Evolutionary conservation across 768 basidiomycete species (phyloP).

Genomic region (Trametes elegans): DNA sequence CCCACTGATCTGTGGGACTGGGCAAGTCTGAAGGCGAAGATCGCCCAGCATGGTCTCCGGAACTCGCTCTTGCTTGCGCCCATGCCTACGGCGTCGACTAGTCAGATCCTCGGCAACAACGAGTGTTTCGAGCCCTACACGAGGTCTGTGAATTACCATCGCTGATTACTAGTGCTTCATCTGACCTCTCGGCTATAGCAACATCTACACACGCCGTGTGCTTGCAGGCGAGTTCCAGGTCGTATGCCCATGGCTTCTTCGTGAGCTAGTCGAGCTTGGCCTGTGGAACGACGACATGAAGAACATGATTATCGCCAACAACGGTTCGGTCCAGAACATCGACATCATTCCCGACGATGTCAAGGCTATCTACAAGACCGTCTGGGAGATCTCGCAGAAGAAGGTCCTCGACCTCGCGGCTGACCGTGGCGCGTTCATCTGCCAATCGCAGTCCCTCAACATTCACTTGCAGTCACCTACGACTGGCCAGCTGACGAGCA

Average conservation of each 20-base stretch:
- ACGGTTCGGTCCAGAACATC: conserved; percentile 86
- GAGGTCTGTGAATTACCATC: conserved; percentile 61
- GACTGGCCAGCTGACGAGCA: conserved; percentile 87
- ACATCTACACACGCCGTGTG: conserved; percentile 98
- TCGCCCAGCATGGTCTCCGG: conserved; percentile 74
- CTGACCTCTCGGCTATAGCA: conserved; percentile 44
- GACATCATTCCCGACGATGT: conserved; percentile 84
- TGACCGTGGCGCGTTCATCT: conserved; percentile 98
- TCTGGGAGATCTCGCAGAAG: conserved; percentile 99
- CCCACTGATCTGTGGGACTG: conserved; percentile 94
- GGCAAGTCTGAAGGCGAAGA: conserved; percentile 81
- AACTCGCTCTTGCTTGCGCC: conserved; percentile 91
- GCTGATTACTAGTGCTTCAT: neutral
- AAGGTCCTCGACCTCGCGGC: conserved; percentile 96
- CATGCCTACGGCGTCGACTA: conserved; percentile 99
- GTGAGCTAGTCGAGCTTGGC: conserved; percentile 91
- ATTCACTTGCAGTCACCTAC: conserved; percentile 90
- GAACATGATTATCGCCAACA: conserved; percentile 97
- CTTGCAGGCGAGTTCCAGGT: conserved; percentile 99
- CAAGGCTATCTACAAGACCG: conserved; percentile 99
- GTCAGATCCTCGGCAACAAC: conserved; percentile 97
- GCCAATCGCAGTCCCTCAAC: conserved; percentile 93
- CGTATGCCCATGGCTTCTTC: conserved; percentile 98
- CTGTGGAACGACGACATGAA: conserved; percentile 99
- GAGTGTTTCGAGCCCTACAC: conserved; percentile 99